Percentiles rank a stretch among this genome's conserved stretches.
Conservation (phyloP, 345 rosid species). For the Eutrema heterophyllum region DNA sequence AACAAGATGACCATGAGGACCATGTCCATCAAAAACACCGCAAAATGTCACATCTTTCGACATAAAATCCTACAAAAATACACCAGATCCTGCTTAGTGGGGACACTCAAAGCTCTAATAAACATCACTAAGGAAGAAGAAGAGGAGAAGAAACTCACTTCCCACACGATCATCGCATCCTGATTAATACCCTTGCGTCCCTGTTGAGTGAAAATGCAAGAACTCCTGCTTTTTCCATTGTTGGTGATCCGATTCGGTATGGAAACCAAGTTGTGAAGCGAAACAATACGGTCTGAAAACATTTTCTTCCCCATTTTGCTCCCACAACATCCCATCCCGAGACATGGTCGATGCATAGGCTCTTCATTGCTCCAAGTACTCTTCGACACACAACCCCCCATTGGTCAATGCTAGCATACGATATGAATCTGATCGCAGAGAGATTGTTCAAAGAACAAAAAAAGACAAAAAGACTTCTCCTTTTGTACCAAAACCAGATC, state of each 20-base stretch:
- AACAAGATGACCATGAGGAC: constrained; percentile 98
- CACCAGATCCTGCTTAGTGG: background rate
- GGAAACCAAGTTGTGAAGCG: constrained; percentile 62
- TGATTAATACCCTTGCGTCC: constrained; percentile 98
- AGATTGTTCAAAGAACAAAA: background rate
- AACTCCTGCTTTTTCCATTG: constrained; percentile 78
- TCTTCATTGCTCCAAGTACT: constrained; percentile 80
- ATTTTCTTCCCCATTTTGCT: constrained; percentile 66
- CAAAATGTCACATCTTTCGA: constrained; percentile 86
- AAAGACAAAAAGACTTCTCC: constrained; percentile 25
- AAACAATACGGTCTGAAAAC: constrained; percentile 55
- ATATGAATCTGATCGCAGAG: constrained; percentile 33
- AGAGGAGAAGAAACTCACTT: constrained; percentile 54
- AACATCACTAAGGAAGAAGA: constrained; percentile 12
- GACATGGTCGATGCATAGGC: constrained; percentile 44
- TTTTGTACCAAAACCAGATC: constrained; percentile 39
- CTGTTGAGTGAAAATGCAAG: constrained; percentile 96
- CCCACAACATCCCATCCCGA: constrained; percentile 61
- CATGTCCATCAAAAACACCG: constrained; percentile 99
- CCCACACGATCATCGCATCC: constrained; percentile 99
- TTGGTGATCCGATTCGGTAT: constrained; percentile 68
- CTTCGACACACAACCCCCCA: constrained; percentile 91
- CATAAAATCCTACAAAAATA: constrained; percentile 68
- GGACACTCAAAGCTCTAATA: background rate
- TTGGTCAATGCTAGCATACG: constrained; percentile 39